phyloP scores from a whole-genome alignment of 2,329 filamentous ascomycete species.

The Epichloe bromicola region DNA sequence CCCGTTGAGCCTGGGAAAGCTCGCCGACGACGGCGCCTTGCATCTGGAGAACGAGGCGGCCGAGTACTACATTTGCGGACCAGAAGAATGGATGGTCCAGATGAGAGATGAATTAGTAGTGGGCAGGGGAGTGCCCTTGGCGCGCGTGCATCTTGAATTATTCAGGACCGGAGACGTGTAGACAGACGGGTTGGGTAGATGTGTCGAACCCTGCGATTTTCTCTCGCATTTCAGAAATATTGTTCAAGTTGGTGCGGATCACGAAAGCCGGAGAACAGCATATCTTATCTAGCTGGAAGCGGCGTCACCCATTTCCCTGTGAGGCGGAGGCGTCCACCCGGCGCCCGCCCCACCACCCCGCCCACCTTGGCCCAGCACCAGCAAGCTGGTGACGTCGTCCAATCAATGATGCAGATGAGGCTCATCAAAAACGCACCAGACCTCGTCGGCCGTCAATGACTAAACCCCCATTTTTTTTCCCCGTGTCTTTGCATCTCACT shows the following conservation, averaged over 20 bases:
- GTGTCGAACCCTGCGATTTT: not conserved
- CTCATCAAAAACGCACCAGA: not conserved
- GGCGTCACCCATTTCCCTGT: not conserved
- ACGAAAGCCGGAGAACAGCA: no score
- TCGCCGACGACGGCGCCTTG: conserved; percentile 37
- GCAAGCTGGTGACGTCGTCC: not conserved
- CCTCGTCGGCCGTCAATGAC: not conserved
- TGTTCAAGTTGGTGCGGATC: no score
- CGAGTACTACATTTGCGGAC: conserved; percentile 59
- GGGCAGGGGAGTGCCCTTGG: conserved; percentile 35
- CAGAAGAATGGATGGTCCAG: conserved; percentile 52
- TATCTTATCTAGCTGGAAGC: no score
- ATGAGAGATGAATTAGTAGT: conserved; percentile 35
- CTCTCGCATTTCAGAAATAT: not conserved
- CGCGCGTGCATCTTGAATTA: conserved; percentile 49
- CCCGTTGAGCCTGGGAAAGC: conserved; percentile 38
- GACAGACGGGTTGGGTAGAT: not conserved
- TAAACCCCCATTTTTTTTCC: no score
- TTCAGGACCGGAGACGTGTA: conserved; percentile 41
- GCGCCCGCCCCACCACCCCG: no score
- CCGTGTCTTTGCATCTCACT: not conserved
- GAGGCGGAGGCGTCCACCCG: not conserved
- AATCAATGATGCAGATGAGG: conserved; percentile 1
- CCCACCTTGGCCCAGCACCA: not conserved
- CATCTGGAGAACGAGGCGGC: conserved; percentile 37